Evolutionary conservation across 495 filamentous ascomycete genomes (phyloP).

Genomic region (Ramalina peruviana): DNA sequence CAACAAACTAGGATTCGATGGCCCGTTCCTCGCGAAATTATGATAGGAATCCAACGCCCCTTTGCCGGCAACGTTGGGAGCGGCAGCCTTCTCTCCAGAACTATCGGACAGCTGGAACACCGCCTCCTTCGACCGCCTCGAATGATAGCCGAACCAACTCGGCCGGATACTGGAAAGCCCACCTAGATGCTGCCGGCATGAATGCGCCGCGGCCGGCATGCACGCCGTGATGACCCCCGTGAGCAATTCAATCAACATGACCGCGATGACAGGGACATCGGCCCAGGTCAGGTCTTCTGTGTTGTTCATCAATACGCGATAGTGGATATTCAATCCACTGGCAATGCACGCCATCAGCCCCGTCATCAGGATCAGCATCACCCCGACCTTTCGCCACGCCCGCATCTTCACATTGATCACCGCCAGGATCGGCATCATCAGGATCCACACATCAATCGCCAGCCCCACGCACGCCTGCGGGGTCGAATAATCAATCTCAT

Average conservation of each 20-base stretch:
- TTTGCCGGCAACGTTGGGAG: too few relatives aligned
- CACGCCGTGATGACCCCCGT: conserved; percentile 9
- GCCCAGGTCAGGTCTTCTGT: background rate
- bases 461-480: background rate
- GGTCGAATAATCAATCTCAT: background rate
- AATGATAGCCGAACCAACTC: too few relatives aligned
- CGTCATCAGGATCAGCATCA: conserved; percentile 8
- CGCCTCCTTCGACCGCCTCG: too few relatives aligned
- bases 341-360: conserved; percentile 6
- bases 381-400: conserved; percentile 3
- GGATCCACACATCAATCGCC: conserved; percentile 4
- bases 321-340: conserved; percentile 3
- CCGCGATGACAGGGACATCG: background rate
- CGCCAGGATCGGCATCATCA: conserved; percentile 6
- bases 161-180: too few relatives aligned
- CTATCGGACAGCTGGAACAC: too few relatives aligned
- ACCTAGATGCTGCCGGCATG: background rate
- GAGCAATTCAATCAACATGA: conserved; percentile 3
- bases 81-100: too few relatives aligned
- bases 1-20: too few relatives aligned
- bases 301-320: background rate
- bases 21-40: too few relatives aligned
- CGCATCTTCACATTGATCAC: conserved; percentile 5
- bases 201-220: conserved; percentile 5
- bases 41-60: too few relatives aligned